Conservation (phyloP, 2,329 filamentous ascomycete species). For the Pyrenochaeta sp. region DNA sequence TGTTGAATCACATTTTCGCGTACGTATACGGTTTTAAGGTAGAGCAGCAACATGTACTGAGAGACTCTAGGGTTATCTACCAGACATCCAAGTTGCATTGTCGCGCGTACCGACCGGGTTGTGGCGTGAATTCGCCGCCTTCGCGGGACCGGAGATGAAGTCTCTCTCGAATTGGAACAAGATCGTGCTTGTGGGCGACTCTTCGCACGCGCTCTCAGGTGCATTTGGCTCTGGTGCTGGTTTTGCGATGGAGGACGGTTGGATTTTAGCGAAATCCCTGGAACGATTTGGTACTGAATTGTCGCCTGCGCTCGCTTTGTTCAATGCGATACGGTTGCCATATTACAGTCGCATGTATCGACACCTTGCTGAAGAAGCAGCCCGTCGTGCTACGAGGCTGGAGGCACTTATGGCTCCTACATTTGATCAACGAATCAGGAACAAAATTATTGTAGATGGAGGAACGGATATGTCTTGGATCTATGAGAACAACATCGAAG, state of each 20-base stretch:
- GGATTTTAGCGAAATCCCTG: constrained; percentile 50
- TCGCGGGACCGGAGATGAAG: constrained; percentile 55
- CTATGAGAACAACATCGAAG: constrained; percentile 53
- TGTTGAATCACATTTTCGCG: constrained; percentile 50
- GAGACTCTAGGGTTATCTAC: constrained; percentile 50
- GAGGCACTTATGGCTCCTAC: constrained; percentile 21
- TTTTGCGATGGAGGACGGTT: constrained; percentile 57
- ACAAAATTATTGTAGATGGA: constrained; percentile 41
- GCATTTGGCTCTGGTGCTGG: constrained; percentile 56
- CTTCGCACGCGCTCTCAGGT: constrained; percentile 62
- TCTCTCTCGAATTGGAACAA: constrained; percentile 51
- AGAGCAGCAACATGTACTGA: neutral
- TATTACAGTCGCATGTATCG: constrained; percentile 54
- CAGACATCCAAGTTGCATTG: constrained; percentile 51
- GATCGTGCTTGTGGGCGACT: constrained; percentile 62
- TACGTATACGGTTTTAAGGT: constrained; percentile 5
- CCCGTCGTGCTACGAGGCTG: constrained; percentile 6
- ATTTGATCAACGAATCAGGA: constrained; percentile 35
- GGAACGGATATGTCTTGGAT: constrained; percentile 50
- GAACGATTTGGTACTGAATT: constrained; percentile 22
- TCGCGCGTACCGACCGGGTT: constrained; percentile 45
- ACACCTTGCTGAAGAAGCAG: constrained; percentile 33
- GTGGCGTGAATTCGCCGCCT: constrained; percentile 59
- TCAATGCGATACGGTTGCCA: constrained; percentile 50
- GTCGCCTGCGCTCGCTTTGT: constrained; percentile 45